A percentile compares a stretch with the other conserved stretches of the same genome.
These are phyloP conservation scores for Kwoniella mangroviensis DNA, from an alignment of 768 basidiomycete genomes.

Conservation along the genomic window DNA sequence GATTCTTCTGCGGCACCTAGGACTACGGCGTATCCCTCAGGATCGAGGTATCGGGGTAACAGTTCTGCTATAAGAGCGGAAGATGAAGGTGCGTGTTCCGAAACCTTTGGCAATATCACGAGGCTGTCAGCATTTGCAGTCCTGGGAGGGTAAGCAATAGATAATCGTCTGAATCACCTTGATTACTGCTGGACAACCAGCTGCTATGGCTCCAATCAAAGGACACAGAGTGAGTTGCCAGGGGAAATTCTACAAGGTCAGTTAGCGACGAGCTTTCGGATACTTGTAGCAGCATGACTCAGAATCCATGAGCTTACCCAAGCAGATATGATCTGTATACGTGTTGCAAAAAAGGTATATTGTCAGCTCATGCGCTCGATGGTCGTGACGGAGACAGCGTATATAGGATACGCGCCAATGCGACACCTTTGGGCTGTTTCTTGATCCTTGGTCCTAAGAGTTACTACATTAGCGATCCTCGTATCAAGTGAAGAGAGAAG, in stretches of 20 bases:
- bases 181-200: conserved; percentile 56
- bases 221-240: conserved; percentile 51
- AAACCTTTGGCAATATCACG: conserved; percentile 39
- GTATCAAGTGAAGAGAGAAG: background rate
- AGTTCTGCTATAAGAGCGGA: conserved; percentile 49
- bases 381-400: background rate
- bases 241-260: conserved; percentile 48
- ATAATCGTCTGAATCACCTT: conserved; percentile 41
- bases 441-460: conserved; percentile 42
- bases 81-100: conserved; percentile 49
- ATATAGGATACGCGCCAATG: conserved; percentile 32
- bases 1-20: conserved; percentile 49
- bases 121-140: background rate
- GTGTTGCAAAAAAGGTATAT: background rate
- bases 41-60: conserved; percentile 52
- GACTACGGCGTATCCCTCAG: conserved; percentile 51
- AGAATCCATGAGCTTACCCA: conserved; percentile 41
- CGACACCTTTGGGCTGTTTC: conserved; percentile 56
- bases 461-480: background rate
- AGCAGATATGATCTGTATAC: conserved; percentile 48
- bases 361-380: background rate
- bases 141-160: background rate
- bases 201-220: conserved; percentile 55
- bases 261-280: background rate
- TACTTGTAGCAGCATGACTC: background rate